A percentile compares a stretch with the other conserved stretches of the same genome.
Conservation (phyloP, 2,329 filamentous ascomycete species). For the Colletotrichum tofieldiae region DNA sequence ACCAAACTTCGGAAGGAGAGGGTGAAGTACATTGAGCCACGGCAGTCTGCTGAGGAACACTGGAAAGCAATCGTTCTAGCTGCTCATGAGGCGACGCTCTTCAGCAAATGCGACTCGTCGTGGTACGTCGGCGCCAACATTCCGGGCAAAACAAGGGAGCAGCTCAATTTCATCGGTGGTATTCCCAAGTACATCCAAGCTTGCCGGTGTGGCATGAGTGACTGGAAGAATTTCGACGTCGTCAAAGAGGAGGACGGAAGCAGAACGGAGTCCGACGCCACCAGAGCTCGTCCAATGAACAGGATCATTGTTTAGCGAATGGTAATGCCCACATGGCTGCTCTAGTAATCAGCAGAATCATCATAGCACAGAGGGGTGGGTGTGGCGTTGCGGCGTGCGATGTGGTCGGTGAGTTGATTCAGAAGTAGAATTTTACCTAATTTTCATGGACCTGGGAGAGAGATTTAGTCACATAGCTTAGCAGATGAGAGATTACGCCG, state of each 20-base stretch:
- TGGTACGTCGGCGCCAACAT: slow-evolving; percentile 48
- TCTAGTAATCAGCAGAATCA: neutral
- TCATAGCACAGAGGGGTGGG: neutral
- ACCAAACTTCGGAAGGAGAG: slow-evolving; percentile 32
- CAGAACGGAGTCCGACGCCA: too few relatives aligned
- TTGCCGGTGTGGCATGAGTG: slow-evolving; percentile 32
- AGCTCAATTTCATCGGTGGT: slow-evolving; percentile 44
- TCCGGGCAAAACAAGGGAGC: slow-evolving; percentile 45
- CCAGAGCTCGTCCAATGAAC: neutral
- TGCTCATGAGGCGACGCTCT: slow-evolving; percentile 42
- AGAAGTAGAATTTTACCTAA: neutral
- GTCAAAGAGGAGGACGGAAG: neutral
- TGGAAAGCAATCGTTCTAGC: slow-evolving; percentile 43
- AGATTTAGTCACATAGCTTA: too few relatives aligned
- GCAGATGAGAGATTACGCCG: neutral
- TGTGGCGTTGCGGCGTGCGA: too few relatives aligned
- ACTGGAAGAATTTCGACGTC: slow-evolving; percentile 31
- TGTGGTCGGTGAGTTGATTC: fast-evolving
- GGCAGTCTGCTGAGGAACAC: slow-evolving; percentile 22
- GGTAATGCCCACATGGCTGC: neutral
- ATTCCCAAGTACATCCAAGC: slow-evolving; percentile 37
- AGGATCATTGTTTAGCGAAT: neutral
- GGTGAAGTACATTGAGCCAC: slow-evolving; percentile 42
- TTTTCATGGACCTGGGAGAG: neutral
- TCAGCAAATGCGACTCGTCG: slow-evolving; percentile 42